These are phyloP conservation scores for Citrullus colocynthis DNA, from an alignment of 306 rosid species.

Conservation along the genomic window DNA sequence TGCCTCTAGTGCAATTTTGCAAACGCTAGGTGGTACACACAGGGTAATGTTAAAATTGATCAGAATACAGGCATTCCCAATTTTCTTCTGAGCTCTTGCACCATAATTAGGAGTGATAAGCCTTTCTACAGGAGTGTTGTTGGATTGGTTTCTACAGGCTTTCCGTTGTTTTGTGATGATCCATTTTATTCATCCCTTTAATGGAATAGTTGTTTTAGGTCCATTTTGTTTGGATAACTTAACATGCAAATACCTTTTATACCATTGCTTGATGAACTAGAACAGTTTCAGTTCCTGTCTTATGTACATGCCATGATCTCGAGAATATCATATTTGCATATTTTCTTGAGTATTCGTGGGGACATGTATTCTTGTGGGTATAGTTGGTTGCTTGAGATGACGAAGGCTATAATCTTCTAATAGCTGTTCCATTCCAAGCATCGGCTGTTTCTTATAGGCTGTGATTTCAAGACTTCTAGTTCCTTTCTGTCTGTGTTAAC, in stretches of 20 bases:
- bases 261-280: not conserved
- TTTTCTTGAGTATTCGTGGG: not conserved
- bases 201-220: not conserved
- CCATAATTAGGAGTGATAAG: not conserved
- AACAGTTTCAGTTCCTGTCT: not conserved
- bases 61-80: not conserved
- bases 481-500: not conserved
- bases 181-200: not conserved
- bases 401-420: not conserved
- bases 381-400: not conserved
- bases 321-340: not conserved
- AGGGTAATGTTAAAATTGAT: slow-evolving; percentile 19
- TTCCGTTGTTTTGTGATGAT: not conserved
- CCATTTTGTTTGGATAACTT: not conserved
- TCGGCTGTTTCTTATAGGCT: not conserved
- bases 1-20: slow-evolving; percentile 33
- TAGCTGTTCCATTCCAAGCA: not conserved
- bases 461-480: too few species aligned
- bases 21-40: slow-evolving; percentile 33
- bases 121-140: not conserved
- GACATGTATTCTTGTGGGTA: not conserved
- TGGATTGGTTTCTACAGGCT: not conserved
- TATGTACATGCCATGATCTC: not conserved
- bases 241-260: not conserved
- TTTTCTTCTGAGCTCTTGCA: not conserved